Evolutionary conservation across 164 flowering plant species (phyloP).

Genomic region (Macadamia tetraphylla): DNA sequence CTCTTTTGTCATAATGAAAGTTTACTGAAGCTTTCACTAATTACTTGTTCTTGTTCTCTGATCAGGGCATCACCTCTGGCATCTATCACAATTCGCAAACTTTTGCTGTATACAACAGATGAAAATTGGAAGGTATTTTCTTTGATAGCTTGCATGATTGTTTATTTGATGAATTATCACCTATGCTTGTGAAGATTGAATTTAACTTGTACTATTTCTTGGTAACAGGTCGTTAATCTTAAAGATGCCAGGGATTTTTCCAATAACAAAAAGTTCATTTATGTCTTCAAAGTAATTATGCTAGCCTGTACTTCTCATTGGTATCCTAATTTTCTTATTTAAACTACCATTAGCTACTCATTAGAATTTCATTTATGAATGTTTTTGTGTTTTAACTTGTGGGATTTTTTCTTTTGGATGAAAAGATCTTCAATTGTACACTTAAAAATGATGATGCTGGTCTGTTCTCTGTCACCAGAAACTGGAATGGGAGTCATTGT

Average conservation of each 20-base stretch:
- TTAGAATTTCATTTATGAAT: neutral
- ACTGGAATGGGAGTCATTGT: slow-evolving; percentile 92
- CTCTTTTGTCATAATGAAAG: neutral
- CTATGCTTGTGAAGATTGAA: slow-evolving; percentile 3
- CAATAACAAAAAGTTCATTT: slow-evolving; percentile 60
- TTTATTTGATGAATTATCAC: neutral
- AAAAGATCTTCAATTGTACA: neutral
- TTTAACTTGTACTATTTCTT: slow-evolving; percentile 12
- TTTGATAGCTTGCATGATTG: neutral
- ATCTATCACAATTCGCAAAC: slow-evolving; percentile 85
- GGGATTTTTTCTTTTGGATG: too few species aligned
- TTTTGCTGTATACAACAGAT: slow-evolving; percentile 79
- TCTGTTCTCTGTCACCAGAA: slow-evolving; percentile 49
- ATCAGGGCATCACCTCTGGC: slow-evolving; percentile 91
- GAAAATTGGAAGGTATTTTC: slow-evolving; percentile 83
- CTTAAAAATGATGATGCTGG: neutral
- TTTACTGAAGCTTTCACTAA: neutral
- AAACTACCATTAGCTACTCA: neutral
- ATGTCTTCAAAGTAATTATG: slow-evolving; percentile 85
- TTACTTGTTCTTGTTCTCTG: slow-evolving; percentile 4
- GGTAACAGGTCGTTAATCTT: slow-evolving; percentile 77
- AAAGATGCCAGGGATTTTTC: slow-evolving; percentile 96
- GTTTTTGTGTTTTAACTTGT: neutral
- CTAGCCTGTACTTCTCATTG: neutral
- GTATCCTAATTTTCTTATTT: neutral